phyloP scores from a whole-genome alignment of 2,329 filamentous ascomycete species.

The Cercospora sp. region DNA sequence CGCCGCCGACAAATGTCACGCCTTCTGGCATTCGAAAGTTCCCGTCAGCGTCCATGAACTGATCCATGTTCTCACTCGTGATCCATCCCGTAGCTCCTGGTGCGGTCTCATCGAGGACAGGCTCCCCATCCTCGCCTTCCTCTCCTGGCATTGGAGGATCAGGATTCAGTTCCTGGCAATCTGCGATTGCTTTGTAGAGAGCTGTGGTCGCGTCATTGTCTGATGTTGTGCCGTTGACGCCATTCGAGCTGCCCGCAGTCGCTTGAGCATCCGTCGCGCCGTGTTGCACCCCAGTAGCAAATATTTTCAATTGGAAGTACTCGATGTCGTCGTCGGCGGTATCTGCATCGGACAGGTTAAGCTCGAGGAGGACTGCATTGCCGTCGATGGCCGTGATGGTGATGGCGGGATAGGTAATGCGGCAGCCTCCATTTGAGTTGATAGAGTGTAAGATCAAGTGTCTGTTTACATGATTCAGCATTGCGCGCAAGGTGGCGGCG shows the following conservation, averaged over 20 bases:
- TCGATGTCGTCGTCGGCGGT: constrained; percentile 64
- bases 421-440: constrained; percentile 59
- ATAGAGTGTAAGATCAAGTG: constrained; percentile 65
- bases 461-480: constrained; percentile 36
- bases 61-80: constrained; percentile 84
- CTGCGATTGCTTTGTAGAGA: constrained; percentile 69
- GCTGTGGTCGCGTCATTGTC: constrained; percentile 37
- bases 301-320: constrained; percentile 66
- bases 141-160: constrained; percentile 58
- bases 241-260: constrained; percentile 23
- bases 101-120: constrained; percentile 54
- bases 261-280: constrained; percentile 3
- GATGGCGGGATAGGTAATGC: constrained; percentile 72
- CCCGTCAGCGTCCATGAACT: constrained; percentile 78
- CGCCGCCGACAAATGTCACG: constrained; percentile 60
- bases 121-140: constrained; percentile 53
- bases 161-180: constrained; percentile 74
- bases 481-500: neutral
- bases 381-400: constrained; percentile 73
- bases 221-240: constrained; percentile 19
- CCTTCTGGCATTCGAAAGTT: constrained; percentile 75
- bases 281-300: constrained; percentile 47
- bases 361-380: constrained; percentile 64
- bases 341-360: constrained; percentile 61
- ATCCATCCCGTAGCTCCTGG: constrained; percentile 81